Conservation (phyloP, 192 early-diverging fungal genomes). For the Coemansia pectinata region DNA sequence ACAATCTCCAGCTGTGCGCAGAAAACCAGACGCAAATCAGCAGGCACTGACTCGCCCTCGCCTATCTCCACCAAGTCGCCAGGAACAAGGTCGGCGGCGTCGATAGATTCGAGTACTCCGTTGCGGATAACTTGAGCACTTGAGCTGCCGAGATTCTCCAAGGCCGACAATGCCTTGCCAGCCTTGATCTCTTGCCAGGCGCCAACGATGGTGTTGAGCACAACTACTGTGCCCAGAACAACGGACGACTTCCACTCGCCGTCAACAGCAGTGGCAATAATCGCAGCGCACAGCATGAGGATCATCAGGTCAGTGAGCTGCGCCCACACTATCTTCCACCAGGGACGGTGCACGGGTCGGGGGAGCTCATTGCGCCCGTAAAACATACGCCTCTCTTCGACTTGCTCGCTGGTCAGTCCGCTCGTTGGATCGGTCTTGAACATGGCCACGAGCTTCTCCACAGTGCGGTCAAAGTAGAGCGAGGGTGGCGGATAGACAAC, state of each 20-base stretch:
- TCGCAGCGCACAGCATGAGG: constrained; percentile 78
- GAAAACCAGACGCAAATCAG: constrained; percentile 76
- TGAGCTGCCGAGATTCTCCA: constrained; percentile 81
- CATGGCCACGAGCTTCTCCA: constrained; percentile 84
- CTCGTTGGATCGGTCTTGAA: constrained; percentile 64
- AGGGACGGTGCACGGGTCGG: constrained; percentile 70
- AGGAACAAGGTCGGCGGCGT: constrained; percentile 77
- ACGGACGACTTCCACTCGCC: constrained; percentile 80
- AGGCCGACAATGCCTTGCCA: constrained; percentile 87
- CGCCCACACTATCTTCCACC: constrained; percentile 75
- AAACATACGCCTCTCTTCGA: constrained; percentile 66
- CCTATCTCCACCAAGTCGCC: constrained; percentile 85
- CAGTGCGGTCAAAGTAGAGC: constrained; percentile 92
- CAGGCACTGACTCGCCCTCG: constrained; percentile 86
- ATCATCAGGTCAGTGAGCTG: constrained; percentile 97
- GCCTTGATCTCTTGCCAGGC: constrained; percentile 96
- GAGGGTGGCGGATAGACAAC: constrained; percentile 58
- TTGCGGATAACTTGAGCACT: constrained; percentile 77
- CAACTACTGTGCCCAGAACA: constrained; percentile 79
- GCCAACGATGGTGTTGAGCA: constrained; percentile 90
- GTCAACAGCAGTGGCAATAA: constrained; percentile 79
- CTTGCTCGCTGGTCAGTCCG: constrained; percentile 64
- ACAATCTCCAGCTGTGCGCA: constrained; percentile 65
- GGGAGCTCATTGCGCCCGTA: constrained; percentile 89
- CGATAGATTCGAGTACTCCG: constrained; percentile 72